Conservation (phyloP, 2,329 filamentous ascomycete genomes). For the Ophiostoma angusticollis region DNA sequence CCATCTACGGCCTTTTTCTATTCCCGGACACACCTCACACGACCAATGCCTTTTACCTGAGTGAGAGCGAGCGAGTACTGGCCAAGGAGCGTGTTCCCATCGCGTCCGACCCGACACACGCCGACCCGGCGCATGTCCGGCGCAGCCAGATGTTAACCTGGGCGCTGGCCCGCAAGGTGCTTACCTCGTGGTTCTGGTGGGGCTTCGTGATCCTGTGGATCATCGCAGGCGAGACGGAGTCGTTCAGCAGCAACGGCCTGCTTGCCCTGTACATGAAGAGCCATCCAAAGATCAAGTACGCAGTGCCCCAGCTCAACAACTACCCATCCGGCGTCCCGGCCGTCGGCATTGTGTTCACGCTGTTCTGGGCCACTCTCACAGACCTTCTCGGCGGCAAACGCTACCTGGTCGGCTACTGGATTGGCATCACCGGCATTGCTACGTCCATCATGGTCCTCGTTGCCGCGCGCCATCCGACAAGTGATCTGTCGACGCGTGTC, state of each 20-base stretch:
- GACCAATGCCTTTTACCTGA: constrained; percentile 36
- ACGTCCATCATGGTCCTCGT: constrained; percentile 51
- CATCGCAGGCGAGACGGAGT: constrained; percentile 59
- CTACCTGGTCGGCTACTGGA: constrained; percentile 55
- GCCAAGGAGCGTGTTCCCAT: constrained; percentile 27
- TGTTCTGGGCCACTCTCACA: constrained; percentile 58
- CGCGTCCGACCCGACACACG: no score
- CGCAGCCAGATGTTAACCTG: constrained; percentile 9
- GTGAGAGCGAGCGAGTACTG: constrained; percentile 21
- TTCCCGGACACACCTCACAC: constrained; percentile 42
- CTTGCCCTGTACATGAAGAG: constrained; percentile 37
- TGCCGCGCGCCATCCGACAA: constrained; percentile 29
- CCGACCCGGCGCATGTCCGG: no score
- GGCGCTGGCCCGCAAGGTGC: constrained; percentile 32
- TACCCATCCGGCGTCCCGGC: constrained; percentile 45
- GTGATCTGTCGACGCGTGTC: constrained; percentile 30
- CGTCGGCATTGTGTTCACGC: constrained; percentile 44
- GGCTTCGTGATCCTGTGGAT: constrained; percentile 56
- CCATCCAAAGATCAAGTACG: constrained; percentile 30
- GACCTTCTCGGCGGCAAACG: constrained; percentile 51
- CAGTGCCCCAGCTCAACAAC: constrained; percentile 38
- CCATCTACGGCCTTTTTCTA: constrained; percentile 38
- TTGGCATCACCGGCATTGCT: constrained; percentile 48
- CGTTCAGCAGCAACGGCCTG: constrained; percentile 52
- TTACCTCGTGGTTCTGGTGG: constrained; percentile 52